Conservation (phyloP, 352 stramenopile species). For the Pythium guiyangense region DNA sequence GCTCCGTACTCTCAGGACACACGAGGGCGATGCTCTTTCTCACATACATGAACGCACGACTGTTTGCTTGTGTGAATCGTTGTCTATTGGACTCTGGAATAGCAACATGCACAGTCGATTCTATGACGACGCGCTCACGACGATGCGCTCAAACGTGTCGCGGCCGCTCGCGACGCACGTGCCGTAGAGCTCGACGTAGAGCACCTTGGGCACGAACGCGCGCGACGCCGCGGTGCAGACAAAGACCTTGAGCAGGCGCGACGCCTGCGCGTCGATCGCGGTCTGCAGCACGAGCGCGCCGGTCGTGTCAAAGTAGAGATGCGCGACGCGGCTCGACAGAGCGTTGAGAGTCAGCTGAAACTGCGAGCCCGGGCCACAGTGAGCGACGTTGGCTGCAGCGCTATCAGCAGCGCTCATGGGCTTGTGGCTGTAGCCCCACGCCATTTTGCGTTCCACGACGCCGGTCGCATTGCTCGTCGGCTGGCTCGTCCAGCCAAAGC, state of each 20-base stretch:
- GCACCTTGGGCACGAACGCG: slow-evolving; percentile 69
- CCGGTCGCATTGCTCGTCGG: slow-evolving; percentile 62
- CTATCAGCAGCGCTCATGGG: slow-evolving; percentile 5
- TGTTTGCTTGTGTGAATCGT: too few relatives aligned
- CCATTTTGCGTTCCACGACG: slow-evolving; percentile 60
- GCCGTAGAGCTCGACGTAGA: slow-evolving; percentile 75
- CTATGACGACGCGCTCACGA: slow-evolving; percentile 15
- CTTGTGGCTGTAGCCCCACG: slow-evolving; percentile 71
- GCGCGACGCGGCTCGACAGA: slow-evolving; percentile 40
- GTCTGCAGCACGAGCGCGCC: slow-evolving; percentile 52
- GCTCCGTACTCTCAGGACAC: background rate
- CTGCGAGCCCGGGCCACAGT: slow-evolving; percentile 22
- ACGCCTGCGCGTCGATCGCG: slow-evolving; percentile 33
- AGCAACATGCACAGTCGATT: too few relatives aligned
- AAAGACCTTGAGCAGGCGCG: slow-evolving; percentile 71
- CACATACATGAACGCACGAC: too few relatives aligned
- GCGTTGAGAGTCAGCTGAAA: slow-evolving; percentile 67
- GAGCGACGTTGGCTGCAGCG: background rate
- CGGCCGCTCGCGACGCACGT: slow-evolving; percentile 36
- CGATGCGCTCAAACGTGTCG: slow-evolving; percentile 65
- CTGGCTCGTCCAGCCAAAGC: slow-evolving; percentile 67
- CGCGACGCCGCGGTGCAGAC: slow-evolving; percentile 51
- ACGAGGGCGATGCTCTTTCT: too few relatives aligned
- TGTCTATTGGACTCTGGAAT: too few relatives aligned
- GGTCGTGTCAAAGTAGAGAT: slow-evolving; percentile 58